phyloP scores from a whole-genome alignment of 2,329 filamentous ascomycete species.

The Bipolaris victoriae region DNA sequence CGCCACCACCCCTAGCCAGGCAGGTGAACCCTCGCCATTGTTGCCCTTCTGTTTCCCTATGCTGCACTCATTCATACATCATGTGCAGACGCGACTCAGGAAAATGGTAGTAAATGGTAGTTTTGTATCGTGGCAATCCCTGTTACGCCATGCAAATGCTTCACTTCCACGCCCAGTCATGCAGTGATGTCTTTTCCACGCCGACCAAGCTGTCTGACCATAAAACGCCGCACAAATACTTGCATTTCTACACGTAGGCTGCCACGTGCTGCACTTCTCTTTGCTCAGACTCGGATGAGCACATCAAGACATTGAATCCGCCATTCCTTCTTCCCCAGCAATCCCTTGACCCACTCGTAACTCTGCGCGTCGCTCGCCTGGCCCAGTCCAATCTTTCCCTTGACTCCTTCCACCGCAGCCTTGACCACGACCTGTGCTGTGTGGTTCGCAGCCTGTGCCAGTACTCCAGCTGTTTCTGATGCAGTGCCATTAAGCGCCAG shows the following conservation, averaged over 20 bases:
- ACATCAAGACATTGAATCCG: conserved; percentile 90
- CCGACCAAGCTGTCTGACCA: background rate
- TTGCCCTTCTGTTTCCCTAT: background rate
- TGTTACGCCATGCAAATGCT: conserved; percentile 34
- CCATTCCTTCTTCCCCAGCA: conserved; percentile 86
- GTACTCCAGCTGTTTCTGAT: conserved; percentile 65
- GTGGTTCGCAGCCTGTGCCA: conserved; percentile 70
- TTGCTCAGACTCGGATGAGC: conserved; percentile 68
- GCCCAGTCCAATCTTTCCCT: conserved; percentile 33
- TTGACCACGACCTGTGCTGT: conserved; percentile 42
- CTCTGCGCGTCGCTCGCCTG: conserved; percentile 67
- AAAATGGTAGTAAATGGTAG: background rate
- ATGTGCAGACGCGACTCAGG: background rate
- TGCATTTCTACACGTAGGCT: background rate
- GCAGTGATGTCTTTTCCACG: conserved; percentile 13
- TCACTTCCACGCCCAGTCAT: conserved; percentile 24
- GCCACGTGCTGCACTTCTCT: background rate
- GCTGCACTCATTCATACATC: background rate
- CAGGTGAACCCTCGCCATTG: background rate
- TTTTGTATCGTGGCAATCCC: conserved; percentile 10
- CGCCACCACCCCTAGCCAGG: background rate
- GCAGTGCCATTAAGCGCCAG: conserved; percentile 41
- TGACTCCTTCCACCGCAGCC: conserved; percentile 37
- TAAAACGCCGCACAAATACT: conserved; percentile 1
- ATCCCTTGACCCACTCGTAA: conserved; percentile 78